Evolutionary conservation across 805 yeast species (phyloP).

Genomic region (Candida cerambycidarum): DNA sequence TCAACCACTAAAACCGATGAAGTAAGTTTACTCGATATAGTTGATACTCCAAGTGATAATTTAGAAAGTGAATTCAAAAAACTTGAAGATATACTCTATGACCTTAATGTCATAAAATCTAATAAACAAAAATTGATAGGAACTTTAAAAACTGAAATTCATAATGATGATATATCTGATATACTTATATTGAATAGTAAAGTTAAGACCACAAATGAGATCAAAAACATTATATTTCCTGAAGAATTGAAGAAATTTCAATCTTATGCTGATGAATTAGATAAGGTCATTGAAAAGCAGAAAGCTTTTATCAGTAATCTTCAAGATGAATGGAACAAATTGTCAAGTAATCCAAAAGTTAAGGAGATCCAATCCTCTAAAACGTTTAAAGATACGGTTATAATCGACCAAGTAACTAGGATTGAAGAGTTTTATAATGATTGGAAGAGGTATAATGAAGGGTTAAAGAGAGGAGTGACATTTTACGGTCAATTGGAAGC

Average conservation of each 20-base stretch:
- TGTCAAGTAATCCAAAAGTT: slow-evolving; percentile 28
- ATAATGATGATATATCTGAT: slow-evolving; percentile 81
- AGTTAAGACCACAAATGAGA: slow-evolving; percentile 55
- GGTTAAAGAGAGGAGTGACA: slow-evolving; percentile 57
- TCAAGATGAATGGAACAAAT: slow-evolving; percentile 28
- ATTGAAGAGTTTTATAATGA: slow-evolving; percentile 47
- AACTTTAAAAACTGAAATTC: slow-evolving; percentile 68
- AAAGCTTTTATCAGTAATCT: slow-evolving; percentile 41
- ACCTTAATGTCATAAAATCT: slow-evolving; percentile 58
- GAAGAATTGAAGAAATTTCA: slow-evolving; percentile 76
- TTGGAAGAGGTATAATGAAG: slow-evolving; percentile 60
- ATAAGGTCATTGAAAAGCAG: slow-evolving; percentile 68
- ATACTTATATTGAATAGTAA: slow-evolving; percentile 64
- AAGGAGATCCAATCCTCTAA: slow-evolving; percentile 45
- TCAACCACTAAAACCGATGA: slow-evolving; percentile 20
- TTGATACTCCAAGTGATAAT: slow-evolving; percentile 38
- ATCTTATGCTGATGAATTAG: slow-evolving; percentile 64
- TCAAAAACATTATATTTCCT: slow-evolving; percentile 55
- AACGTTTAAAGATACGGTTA: slow-evolving; percentile 35
- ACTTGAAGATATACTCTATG: slow-evolving; percentile 58
- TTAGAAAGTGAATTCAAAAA: slow-evolving; percentile 39
- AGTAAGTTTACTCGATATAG: slow-evolving; percentile 66
- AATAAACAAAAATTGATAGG: slow-evolving; percentile 62
- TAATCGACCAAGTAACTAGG: slow-evolving; percentile 31
- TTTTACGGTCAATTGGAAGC: slow-evolving; percentile 58